Percentiles rank a stretch among this genome's conserved stretches.
phyloP scores from a whole-genome alignment of 2,329 filamentous ascomycete species.

The Bipolaris cookei region DNA sequence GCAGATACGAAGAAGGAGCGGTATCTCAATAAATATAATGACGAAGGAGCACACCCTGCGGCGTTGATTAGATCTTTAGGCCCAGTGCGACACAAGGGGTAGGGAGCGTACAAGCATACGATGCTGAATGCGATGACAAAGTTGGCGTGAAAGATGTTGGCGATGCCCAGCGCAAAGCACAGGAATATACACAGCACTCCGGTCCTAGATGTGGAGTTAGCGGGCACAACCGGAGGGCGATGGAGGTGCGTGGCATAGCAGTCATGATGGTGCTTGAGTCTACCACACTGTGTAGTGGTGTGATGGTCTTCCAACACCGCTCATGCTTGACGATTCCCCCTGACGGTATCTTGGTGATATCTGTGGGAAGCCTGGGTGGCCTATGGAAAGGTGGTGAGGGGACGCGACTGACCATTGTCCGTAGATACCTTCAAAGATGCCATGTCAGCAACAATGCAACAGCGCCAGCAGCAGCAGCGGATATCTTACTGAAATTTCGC shows the following conservation, averaged over 20 bases:
- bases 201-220: conserved; percentile 51
- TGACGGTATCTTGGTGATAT: neutral
- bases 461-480: conserved; percentile 10
- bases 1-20: conserved; percentile 94
- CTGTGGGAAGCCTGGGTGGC: neutral
- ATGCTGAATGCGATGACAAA: conserved; percentile 64
- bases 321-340: neutral
- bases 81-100: neutral
- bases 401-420: conserved; percentile 67
- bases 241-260: neutral
- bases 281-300: neutral
- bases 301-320: neutral
- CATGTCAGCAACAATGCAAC: conserved; percentile 40
- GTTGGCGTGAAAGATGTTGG: conserved; percentile 69
- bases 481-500: conserved; percentile 68
- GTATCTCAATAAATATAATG: conserved; percentile 71
- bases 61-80: conserved; percentile 8
- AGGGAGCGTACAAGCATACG: conserved; percentile 55
- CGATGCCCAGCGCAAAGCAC: conserved; percentile 71
- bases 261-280: neutral
- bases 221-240: neutral
- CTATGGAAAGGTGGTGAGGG: neutral
- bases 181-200: conserved; percentile 68
- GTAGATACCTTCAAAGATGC: conserved; percentile 63
- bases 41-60: conserved; percentile 56